Conservation (phyloP, 805 yeast genomes). For the Scheffersomyces ergatensis region DNA sequence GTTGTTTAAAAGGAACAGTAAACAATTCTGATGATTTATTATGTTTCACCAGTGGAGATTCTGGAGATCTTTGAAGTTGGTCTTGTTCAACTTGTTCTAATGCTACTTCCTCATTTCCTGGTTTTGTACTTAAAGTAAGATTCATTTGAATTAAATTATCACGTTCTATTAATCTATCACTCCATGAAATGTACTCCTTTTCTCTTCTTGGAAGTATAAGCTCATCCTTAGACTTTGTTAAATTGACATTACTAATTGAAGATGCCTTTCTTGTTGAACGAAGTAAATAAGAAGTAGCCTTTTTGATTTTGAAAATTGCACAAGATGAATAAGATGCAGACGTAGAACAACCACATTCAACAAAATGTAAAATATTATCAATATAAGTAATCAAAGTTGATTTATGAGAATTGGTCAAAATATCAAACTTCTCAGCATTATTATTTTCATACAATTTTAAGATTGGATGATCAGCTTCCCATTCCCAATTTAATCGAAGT, state of each 20-base stretch:
- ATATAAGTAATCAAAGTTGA: slow-evolving; percentile 57
- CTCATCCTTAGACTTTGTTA: slow-evolving; percentile 37
- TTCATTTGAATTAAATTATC: slow-evolving; percentile 24
- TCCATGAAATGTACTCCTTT: slow-evolving; percentile 35
- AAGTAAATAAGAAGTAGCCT: slow-evolving; percentile 56
- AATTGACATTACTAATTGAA: slow-evolving; percentile 32
- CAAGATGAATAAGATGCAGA: slow-evolving; percentile 45
- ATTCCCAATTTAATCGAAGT: slow-evolving; percentile 80
- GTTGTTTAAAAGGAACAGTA: slow-evolving; percentile 24
- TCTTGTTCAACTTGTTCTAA: slow-evolving; percentile 15
- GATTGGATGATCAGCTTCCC: slow-evolving; percentile 82
- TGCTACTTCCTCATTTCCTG: slow-evolving; percentile 13
- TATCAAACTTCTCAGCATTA: slow-evolving; percentile 49
- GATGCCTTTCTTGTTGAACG: slow-evolving; percentile 57
- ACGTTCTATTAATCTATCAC: slow-evolving; percentile 27
- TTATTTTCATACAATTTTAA: slow-evolving; percentile 35
- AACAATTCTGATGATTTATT: slow-evolving; percentile 11
- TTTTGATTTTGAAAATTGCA: slow-evolving; percentile 56
- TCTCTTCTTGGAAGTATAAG: slow-evolving; percentile 28
- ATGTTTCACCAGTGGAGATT: not conserved
- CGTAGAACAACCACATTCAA: slow-evolving; percentile 61
- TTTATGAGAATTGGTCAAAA: slow-evolving; percentile 51
- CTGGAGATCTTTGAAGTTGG: slow-evolving; percentile 11
- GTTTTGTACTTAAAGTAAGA: slow-evolving; percentile 16
- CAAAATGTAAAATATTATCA: slow-evolving; percentile 58